Conservation (phyloP, 441 rosid species). For the Cnidoscolus chayamansa region DNA sequence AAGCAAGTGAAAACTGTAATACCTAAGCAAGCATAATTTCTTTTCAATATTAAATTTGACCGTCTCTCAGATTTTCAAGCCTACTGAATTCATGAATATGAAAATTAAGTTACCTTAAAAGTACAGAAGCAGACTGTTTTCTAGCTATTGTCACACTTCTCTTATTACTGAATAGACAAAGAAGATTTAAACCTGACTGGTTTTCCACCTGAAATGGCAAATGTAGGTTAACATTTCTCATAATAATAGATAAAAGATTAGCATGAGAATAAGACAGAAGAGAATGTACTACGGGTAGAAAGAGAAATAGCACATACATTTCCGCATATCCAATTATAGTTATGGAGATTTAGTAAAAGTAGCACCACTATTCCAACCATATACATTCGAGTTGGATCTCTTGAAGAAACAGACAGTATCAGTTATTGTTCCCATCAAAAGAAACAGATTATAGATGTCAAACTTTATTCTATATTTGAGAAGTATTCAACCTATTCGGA, state of each 20-base stretch:
- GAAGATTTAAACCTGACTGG: slow-evolving; percentile 66
- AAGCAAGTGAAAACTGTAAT: not conserved
- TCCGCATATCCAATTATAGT: not conserved
- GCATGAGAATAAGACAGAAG: slow-evolving; percentile 7
- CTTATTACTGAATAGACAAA: slow-evolving; percentile 54
- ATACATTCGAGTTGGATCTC: slow-evolving; percentile 1
- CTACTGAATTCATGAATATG: not conserved
- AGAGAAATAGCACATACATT: not conserved
- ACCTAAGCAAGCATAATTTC: not conserved
- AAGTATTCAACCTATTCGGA: not conserved
- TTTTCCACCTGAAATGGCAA: slow-evolving; percentile 69
- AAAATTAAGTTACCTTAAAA: slow-evolving; percentile 52
- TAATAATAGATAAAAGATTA: slow-evolving; percentile 14
- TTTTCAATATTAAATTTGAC: not conserved
- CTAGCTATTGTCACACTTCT: slow-evolving; percentile 57
- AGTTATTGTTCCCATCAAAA: not conserved
- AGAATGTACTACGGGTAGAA: not conserved
- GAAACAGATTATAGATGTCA: not conserved
- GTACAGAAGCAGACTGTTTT: slow-evolving; percentile 67
- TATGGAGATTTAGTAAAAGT: slow-evolving; percentile 1
- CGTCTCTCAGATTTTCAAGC: not conserved
- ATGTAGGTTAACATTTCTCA: slow-evolving; percentile 16
- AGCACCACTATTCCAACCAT: not conserved
- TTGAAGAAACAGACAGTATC: slow-evolving; percentile 1
- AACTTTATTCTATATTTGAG: not conserved